These are phyloP conservation scores for Daedaleopsis sinensis DNA, from an alignment of 768 basidiomycete genomes.

Conservation along the genomic window DNA sequence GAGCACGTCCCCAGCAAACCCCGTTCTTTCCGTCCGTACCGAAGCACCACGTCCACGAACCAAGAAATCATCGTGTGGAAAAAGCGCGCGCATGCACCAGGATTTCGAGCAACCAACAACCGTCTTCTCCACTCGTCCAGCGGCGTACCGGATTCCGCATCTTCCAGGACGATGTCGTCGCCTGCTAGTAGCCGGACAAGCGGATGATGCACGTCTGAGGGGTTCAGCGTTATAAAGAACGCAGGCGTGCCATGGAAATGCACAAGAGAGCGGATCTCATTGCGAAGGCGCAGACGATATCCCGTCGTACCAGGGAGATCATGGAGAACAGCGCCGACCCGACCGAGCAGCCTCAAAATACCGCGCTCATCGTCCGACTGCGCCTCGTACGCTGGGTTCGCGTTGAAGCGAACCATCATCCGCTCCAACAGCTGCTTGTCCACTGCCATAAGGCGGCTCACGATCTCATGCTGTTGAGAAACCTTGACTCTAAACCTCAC, in stretches of 20 bases:
- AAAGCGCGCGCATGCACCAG: neutral
- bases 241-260: neutral
- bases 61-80: constrained; percentile 3
- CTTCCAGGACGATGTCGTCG: neutral
- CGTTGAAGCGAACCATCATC: neutral
- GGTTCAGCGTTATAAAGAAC: constrained; percentile 3
- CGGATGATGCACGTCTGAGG: constrained; percentile 1
- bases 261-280: neutral
- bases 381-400: neutral
- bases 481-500: constrained; percentile 1
- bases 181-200: neutral
- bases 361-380: neutral
- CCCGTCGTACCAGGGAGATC: neutral
- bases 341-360: neutral
- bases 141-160: neutral
- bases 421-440: neutral
- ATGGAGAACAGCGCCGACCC: neutral
- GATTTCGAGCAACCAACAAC: neutral
- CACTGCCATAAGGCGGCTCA: neutral
- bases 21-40: neutral
- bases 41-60: neutral
- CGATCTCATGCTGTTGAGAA: neutral
- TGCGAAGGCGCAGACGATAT: neutral
- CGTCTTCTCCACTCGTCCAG: neutral
- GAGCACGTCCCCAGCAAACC: constrained; percentile 22